Evolutionary conservation across 2,329 filamentous ascomycete genomes (phyloP).

Genomic region (Trichoderma sp.): DNA sequence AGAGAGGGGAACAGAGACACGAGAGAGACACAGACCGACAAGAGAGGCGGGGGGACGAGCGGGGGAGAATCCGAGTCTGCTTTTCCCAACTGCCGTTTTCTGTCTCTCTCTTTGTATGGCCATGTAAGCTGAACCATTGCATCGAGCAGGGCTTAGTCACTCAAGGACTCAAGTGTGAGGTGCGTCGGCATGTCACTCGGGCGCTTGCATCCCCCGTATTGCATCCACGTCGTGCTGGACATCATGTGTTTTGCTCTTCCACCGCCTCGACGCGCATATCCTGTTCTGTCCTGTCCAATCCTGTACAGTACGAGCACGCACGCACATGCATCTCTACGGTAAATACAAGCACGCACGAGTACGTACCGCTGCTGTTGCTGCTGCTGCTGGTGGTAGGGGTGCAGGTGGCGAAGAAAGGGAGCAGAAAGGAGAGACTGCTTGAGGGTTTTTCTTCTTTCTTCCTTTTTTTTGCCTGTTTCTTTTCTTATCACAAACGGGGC

Average conservation of each 20-base stretch:
- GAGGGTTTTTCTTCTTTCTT: neutral
- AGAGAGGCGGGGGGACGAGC: neutral
- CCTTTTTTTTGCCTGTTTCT: neutral
- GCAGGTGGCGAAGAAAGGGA: neutral
- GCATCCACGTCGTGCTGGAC: neutral
- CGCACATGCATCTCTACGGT: neutral
- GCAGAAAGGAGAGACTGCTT: neutral
- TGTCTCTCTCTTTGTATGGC: neutral
- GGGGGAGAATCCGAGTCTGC: neutral
- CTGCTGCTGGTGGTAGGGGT: neutral
- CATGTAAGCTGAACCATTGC: neutral
- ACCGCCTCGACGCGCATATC: neutral
- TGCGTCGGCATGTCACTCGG: neutral
- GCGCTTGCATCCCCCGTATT: neutral
- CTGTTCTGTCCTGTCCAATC: neutral
- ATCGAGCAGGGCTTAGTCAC: neutral
- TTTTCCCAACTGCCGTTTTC: neutral
- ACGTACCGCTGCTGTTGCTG: neutral
- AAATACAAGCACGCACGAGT: neutral
- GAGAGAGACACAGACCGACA: neutral
- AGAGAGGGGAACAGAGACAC: neutral
- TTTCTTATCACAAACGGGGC: neutral
- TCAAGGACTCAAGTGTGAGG: neutral
- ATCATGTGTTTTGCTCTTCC: constrained; percentile 2
- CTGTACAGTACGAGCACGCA: neutral